These are phyloP conservation scores for Aspergillus sp. DNA, from an alignment of 2,329 filamentous ascomycete genomes.

Conservation along the genomic window DNA sequence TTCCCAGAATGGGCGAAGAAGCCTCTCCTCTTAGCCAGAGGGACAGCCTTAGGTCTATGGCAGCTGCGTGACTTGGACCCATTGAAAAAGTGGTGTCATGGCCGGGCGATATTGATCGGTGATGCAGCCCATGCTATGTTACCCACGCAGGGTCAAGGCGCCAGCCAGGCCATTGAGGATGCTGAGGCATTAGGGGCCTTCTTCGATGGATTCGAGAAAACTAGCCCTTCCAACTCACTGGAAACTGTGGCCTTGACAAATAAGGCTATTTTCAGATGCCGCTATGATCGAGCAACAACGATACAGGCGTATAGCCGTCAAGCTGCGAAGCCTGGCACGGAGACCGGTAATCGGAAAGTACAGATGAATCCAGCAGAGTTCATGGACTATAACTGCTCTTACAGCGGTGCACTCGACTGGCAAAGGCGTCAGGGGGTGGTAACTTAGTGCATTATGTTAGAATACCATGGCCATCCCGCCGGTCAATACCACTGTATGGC, in stretches of 20 bases:
- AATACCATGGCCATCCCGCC: background rate
- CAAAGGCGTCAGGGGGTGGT: background rate
- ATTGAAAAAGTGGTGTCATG: constrained; percentile 13
- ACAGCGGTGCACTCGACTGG: constrained; percentile 34
- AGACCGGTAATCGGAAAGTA: constrained; percentile 26
- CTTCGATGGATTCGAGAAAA: constrained; percentile 1
- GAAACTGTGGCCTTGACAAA: constrained; percentile 12
- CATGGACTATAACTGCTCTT: background rate
- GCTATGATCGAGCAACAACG: constrained; percentile 40
- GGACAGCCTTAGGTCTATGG: constrained; percentile 4
- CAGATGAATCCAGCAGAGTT: constrained; percentile 4
- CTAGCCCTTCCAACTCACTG: background rate
- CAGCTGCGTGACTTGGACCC: constrained; percentile 28
- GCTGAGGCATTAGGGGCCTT: constrained; percentile 28
- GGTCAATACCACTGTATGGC: background rate
- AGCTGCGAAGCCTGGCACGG: constrained; percentile 41
- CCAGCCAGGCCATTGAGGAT: constrained; percentile 45
- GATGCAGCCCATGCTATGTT: constrained; percentile 42
- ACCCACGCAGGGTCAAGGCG: constrained; percentile 46
- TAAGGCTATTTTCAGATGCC: constrained; percentile 26
- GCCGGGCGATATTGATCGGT: constrained; percentile 33
- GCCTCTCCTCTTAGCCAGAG: constrained; percentile 2
- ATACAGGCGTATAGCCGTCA: constrained; percentile 48
- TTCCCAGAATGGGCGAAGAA: constrained; percentile 7
- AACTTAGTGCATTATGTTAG: background rate